These are phyloP conservation scores for Quercus lobata DNA, from an alignment of 331 rosid genomes.

Conservation along the genomic window DNA sequence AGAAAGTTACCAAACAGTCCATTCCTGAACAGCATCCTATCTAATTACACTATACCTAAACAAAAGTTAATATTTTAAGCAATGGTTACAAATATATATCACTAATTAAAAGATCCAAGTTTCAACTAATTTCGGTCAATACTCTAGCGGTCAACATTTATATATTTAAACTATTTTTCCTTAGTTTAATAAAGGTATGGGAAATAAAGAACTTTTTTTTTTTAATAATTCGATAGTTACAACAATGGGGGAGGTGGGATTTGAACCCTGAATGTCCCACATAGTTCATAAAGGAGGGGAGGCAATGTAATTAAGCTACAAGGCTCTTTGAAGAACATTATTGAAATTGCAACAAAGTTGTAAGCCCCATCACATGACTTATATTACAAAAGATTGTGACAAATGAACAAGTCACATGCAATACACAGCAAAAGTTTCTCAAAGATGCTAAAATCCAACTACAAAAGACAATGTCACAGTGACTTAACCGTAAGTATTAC, in stretches of 20 bases:
- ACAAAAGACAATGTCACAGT: conserved; percentile 40
- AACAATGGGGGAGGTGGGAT: too few relatives aligned
- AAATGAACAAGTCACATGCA: conserved; percentile 16
- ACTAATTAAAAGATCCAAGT: background rate
- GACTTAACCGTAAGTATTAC: conserved; percentile 21
- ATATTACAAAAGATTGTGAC: conserved; percentile 36
- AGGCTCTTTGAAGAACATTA: conserved; percentile 2
- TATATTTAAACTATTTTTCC: background rate
- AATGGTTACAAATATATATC: background rate
- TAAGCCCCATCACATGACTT: conserved; percentile 22
- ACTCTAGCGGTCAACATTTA: background rate
- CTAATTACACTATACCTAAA: background rate
- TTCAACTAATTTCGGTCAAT: background rate
- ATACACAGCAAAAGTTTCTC: conserved; percentile 12
- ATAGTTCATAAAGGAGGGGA: too few relatives aligned
- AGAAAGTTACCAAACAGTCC: background rate
- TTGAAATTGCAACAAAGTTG: conserved; percentile 34
- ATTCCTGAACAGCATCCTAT: background rate
- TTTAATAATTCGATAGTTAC: too few relatives aligned
- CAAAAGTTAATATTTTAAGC: background rate
- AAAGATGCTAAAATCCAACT: conserved; percentile 21
- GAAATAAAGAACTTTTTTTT: background rate
- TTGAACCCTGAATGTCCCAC: too few relatives aligned
- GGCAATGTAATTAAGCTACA: too few relatives aligned
- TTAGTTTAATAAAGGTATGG: background rate